phyloP scores from a whole-genome alignment of 306 rosid genomes.

The Sechiopsis laciniata region DNA sequence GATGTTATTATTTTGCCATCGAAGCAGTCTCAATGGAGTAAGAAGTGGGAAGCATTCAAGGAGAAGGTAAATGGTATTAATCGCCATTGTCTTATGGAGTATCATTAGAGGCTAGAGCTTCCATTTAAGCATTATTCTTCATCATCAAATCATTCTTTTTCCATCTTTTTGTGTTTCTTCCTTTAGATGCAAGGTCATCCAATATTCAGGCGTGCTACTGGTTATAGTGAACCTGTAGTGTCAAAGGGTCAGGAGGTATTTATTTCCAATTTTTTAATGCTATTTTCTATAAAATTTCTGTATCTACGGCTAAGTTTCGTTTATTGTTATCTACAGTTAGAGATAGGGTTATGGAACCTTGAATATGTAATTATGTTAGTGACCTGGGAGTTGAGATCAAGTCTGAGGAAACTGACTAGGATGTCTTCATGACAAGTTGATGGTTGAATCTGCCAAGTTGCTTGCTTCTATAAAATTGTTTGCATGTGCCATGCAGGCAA shows the following conservation, averaged over 20 bases:
- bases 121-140: neutral
- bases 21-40: conserved; percentile 62
- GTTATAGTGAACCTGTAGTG: conserved; percentile 63
- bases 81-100: neutral
- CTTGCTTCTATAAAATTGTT: neutral
- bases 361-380: neutral
- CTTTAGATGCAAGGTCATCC: conserved; percentile 59
- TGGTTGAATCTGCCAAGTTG: neutral
- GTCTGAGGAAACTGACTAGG: neutral
- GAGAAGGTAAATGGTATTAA: conserved; percentile 46
- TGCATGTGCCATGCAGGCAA: neutral
- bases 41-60: conserved; percentile 69
- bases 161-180: neutral
- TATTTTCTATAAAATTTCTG: neutral
- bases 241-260: conserved; percentile 80
- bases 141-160: neutral
- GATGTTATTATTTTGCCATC: conserved; percentile 57
- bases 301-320: neutral
- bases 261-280: conserved; percentile 27
- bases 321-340: neutral
- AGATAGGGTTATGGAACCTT: neutral
- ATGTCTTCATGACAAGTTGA: neutral
- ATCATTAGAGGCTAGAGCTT: neutral
- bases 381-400: neutral
- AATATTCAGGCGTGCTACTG: conserved; percentile 42